phyloP scores from a whole-genome alignment of 2,329 filamentous ascomycete genomes.

The Verticillium albo-atrum region DNA sequence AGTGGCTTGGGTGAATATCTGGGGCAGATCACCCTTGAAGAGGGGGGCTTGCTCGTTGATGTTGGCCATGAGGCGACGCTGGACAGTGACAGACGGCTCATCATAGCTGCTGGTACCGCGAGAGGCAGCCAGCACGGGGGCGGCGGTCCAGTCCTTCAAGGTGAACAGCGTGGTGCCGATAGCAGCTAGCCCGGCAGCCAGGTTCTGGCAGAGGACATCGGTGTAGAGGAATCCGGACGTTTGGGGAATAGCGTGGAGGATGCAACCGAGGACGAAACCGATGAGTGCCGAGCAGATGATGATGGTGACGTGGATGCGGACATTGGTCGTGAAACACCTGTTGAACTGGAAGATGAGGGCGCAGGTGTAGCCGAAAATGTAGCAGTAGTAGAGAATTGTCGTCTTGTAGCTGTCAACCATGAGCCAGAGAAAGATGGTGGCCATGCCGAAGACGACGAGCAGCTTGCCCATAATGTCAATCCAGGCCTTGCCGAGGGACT shows the following conservation, averaged over 20 bases:
- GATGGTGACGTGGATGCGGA: slow-evolving; percentile 24
- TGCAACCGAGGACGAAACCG: slow-evolving; percentile 26
- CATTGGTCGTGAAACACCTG: slow-evolving; percentile 31
- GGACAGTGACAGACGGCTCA: slow-evolving; percentile 5
- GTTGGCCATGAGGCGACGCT: slow-evolving; percentile 9
- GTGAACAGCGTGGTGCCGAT: slow-evolving; percentile 24
- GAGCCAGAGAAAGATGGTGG: slow-evolving; percentile 26
- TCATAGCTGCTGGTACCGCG: neutral
- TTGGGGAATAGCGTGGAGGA: slow-evolving; percentile 22
- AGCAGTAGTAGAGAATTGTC: slow-evolving; percentile 27
- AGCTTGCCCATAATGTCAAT: slow-evolving; percentile 22
- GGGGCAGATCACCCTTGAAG: neutral
- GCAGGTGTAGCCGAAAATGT: slow-evolving; percentile 27
- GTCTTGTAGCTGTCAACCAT: slow-evolving; percentile 24
- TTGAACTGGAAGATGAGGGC: slow-evolving; percentile 35
- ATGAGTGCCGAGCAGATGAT: slow-evolving; percentile 24
- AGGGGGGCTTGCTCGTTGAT: slow-evolving; percentile 8
- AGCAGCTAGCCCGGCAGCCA: slow-evolving; percentile 24
- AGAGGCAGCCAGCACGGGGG: neutral
- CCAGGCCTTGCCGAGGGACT: slow-evolving; percentile 15
- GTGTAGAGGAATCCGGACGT: slow-evolving; percentile 21
- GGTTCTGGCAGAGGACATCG: slow-evolving; percentile 26
- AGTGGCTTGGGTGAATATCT: neutral
- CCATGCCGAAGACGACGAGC: slow-evolving; percentile 24
- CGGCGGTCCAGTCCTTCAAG: slow-evolving; percentile 18